Percentiles rank a stretch among this genome's conserved stretches.
Evolutionary conservation across 345 rosid species (phyloP).

Genomic region (Eutrema heterophyllum): DNA sequence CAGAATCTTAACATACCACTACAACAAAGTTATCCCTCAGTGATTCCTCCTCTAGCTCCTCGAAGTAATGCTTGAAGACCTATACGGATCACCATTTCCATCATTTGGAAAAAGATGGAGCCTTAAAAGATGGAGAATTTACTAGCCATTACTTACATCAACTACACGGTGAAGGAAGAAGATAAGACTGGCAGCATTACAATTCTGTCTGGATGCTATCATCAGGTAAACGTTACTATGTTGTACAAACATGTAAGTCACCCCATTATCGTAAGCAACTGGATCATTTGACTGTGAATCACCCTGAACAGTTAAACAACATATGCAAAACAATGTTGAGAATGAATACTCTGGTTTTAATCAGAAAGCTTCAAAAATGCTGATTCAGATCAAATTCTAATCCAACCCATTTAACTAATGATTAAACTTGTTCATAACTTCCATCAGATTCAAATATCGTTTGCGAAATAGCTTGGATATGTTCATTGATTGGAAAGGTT

Average conservation of each 20-base stretch:
- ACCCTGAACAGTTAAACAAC: conserved; percentile 30
- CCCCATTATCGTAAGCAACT: conserved; percentile 68
- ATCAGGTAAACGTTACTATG: conserved; percentile 66
- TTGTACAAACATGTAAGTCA: conserved; percentile 63
- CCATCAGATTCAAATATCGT: not conserved
- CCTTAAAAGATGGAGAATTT: not conserved
- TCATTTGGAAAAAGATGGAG: not conserved
- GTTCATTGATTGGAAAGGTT: not conserved
- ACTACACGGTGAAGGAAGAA: conserved; percentile 59
- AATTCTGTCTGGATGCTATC: conserved; percentile 66
- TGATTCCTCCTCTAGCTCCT: conserved; percentile 76
- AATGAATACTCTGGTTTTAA: not conserved
- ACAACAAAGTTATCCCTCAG: conserved; percentile 79
- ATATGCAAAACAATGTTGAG: not conserved
- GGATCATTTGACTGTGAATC: conserved; percentile 77
- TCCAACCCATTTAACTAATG: not conserved
- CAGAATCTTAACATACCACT: conserved; percentile 48
- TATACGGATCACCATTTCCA: not conserved
- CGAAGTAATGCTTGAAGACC: conserved; percentile 83
- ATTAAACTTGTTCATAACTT: not conserved
- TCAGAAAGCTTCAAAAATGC: not conserved
- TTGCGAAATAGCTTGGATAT: not conserved
- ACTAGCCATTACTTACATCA: conserved; percentile 39
- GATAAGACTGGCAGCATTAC: conserved; percentile 67
- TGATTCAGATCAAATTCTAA: not conserved